Percentiles rank a stretch among this genome's conserved stretches.
Conservation (phyloP, 2,329 filamentous ascomycete genomes). For the Fusarium udum region DNA sequence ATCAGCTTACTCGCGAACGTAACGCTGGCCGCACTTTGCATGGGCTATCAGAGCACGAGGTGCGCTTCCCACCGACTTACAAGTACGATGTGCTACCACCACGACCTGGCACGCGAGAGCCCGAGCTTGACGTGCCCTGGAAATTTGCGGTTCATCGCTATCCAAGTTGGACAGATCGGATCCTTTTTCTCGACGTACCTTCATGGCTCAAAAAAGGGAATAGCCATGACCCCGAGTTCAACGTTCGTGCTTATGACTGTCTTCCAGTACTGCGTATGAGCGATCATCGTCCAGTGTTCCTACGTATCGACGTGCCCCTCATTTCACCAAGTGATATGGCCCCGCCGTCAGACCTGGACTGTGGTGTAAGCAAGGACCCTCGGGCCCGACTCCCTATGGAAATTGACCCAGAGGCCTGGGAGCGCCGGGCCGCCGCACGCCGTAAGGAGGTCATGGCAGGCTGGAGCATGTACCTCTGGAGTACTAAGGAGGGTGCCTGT, state of each 20-base stretch:
- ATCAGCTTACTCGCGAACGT: constrained; percentile 83
- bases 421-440: constrained; percentile 57
- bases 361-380: constrained; percentile 50
- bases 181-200: constrained; percentile 77
- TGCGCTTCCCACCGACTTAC: constrained; percentile 91
- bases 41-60: constrained; percentile 76
- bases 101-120: constrained; percentile 44
- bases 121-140: constrained; percentile 42
- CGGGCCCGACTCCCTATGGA: constrained; percentile 59
- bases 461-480: constrained; percentile 65
- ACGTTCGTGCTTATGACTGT: constrained; percentile 74
- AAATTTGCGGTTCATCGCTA: constrained; percentile 79
- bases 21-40: constrained; percentile 77
- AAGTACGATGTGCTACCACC: constrained; percentile 72
- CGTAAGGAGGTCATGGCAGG: constrained; percentile 60
- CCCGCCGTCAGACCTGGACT: constrained; percentile 43
- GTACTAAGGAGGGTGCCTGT: constrained; percentile 61
- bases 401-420: constrained; percentile 65
- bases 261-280: constrained; percentile 83
- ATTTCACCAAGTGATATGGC: constrained; percentile 53
- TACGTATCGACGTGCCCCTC: constrained; percentile 74
- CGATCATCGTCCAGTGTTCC: constrained; percentile 86
- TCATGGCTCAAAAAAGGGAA: constrained; percentile 55
- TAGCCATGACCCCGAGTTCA: constrained; percentile 46
- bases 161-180: constrained; percentile 93